phyloP scores from a whole-genome alignment of 768 basidiomycete genomes.

The Hypsizygus marmoreus region DNA sequence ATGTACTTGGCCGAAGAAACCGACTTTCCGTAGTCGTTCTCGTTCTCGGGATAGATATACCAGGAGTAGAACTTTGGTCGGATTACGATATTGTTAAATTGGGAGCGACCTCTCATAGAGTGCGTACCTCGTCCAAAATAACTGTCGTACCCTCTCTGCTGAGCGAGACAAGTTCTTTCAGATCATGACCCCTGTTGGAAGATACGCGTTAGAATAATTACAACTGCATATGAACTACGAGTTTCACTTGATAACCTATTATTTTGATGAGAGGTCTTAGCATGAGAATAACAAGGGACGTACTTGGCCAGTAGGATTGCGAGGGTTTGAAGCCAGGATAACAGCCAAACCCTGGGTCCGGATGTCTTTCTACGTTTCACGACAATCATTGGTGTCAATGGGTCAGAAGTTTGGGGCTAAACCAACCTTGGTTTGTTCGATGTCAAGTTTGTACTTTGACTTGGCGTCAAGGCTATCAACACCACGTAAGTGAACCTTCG shows the following conservation, averaged over 20 bases:
- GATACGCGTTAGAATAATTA: conserved; percentile 1
- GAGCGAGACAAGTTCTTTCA: conserved; percentile 76
- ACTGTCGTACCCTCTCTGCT: conserved; percentile 80
- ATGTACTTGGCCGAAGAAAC: conserved; percentile 83
- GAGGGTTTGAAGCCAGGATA: conserved; percentile 89
- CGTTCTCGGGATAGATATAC: conserved; percentile 88
- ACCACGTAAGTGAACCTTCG: conserved; percentile 22
- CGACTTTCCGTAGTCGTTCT: conserved; percentile 72
- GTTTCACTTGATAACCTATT: conserved; percentile 53
- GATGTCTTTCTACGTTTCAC: conserved; percentile 69
- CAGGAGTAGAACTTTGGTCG: conserved; percentile 82
- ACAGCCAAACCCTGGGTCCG: conserved; percentile 81
- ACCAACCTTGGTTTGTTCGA: conserved; percentile 75
- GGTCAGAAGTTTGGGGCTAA: conserved; percentile 17
- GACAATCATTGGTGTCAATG: conserved; percentile 36
- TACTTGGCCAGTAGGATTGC: conserved; percentile 95
- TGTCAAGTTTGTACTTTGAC: conserved; percentile 74
- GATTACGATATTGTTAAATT: conserved; percentile 1
- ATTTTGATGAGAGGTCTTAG: conserved; percentile 1
- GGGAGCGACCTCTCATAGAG: background rate
- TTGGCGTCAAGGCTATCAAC: conserved; percentile 31
- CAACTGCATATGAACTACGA: background rate
- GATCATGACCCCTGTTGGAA: conserved; percentile 64
- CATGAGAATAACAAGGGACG: conserved; percentile 17
- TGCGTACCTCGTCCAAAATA: conserved; percentile 75